Percentiles rank a stretch among this genome's conserved stretches.
Evolutionary conservation across 202 grass and related monocot species (phyloP).

Genomic region (Dendrocalamus latiflorus): DNA sequence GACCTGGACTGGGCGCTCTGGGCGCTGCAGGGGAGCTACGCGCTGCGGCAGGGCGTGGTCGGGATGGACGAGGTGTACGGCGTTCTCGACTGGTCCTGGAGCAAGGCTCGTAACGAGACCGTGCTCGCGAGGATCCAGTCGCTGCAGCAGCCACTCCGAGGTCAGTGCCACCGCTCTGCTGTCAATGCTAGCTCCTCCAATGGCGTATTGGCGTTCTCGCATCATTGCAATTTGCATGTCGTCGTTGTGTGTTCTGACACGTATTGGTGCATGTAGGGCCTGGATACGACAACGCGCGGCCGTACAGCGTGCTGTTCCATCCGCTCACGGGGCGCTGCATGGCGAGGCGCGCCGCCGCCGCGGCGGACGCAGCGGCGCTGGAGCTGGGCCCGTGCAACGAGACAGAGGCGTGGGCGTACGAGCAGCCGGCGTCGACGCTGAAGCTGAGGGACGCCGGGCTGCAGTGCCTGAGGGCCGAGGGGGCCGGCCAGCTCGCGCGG

Average conservation of each 20-base stretch:
- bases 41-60: conserved; percentile 44
- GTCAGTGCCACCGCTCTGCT: neutral
- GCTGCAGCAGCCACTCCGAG: conserved; percentile 47
- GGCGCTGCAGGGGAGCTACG: conserved; percentile 72
- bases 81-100: conserved; percentile 49
- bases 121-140: conserved; percentile 40
- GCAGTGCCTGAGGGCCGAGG: conserved; percentile 34
- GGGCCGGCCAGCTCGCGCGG: conserved; percentile 13
- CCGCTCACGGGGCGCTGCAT: conserved; percentile 53
- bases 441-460: neutral
- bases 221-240: neutral
- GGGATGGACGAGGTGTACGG: conserved; percentile 57
- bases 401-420: conserved; percentile 41
- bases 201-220: neutral
- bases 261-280: conserved; percentile 29
- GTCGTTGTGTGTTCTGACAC: neutral
- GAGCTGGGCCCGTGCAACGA: conserved; percentile 46
- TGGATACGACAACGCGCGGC: conserved; percentile 19
- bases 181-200: neutral
- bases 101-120: conserved; percentile 22
- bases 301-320: conserved; percentile 53
- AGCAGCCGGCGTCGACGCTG: conserved; percentile 15
- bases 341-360: neutral
- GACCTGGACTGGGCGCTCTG: conserved; percentile 80
- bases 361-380: neutral